These are phyloP conservation scores for Fusarium incarnatum DNA, from an alignment of 2,329 filamentous ascomycete genomes.

Conservation along the genomic window DNA sequence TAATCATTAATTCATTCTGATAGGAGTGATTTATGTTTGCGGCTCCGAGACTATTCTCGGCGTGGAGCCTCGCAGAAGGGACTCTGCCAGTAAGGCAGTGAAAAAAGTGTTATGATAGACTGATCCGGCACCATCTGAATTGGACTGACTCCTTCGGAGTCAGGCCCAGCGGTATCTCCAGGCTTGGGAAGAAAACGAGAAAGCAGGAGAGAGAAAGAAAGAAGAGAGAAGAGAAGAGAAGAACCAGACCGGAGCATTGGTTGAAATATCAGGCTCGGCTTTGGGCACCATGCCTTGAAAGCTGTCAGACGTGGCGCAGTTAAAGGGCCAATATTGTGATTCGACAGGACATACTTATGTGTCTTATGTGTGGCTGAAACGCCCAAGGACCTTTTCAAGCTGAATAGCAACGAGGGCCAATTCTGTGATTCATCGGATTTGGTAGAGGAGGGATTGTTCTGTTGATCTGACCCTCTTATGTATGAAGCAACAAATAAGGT, in stretches of 20 bases:
- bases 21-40: background rate
- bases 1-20: no score
- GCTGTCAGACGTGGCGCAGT: background rate
- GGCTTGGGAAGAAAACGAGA: no score
- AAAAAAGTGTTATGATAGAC: background rate
- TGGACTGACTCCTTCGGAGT: background rate
- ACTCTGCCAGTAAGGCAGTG: background rate
- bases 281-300: rapidly evolving
- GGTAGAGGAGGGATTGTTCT: rapidly evolving
- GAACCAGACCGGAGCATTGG: rapidly evolving
- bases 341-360: background rate
- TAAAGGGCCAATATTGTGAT: conserved; percentile 6
- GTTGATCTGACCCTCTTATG: no score
- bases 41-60: conserved; percentile 1
- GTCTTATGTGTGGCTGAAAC: background rate
- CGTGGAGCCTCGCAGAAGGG: background rate
- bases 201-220: no score
- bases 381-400: rapidly evolving
- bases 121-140: no score
- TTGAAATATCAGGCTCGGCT: background rate
- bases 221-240: rapidly evolving
- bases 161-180: no score
- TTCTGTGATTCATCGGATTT: background rate
- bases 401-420: background rate
- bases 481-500: background rate